phyloP scores from a whole-genome alignment of 2,329 filamentous ascomycete species.

The Periconia digitata region DNA sequence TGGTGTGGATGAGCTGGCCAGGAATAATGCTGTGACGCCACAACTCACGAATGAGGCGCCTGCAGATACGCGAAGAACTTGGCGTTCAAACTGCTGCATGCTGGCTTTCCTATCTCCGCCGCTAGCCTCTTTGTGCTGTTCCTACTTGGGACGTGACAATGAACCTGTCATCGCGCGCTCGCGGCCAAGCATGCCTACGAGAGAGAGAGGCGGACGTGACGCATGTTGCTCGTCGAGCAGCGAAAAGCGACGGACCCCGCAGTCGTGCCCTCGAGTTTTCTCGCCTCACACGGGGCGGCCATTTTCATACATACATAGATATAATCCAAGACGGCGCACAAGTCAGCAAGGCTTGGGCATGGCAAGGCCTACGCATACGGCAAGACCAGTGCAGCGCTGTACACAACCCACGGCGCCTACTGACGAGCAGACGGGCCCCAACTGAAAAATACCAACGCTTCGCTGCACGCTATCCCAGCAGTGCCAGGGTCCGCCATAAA shows the following conservation, averaged over 20 bases:
- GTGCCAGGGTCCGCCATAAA: slow-evolving; percentile 9
- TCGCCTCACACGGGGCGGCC: neutral
- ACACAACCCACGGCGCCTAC: too few relatives aligned
- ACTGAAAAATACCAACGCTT: slow-evolving; percentile 4
- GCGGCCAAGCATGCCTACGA: neutral
- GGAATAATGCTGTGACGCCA: slow-evolving; percentile 35
- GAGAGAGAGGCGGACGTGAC: neutral
- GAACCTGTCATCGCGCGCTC: neutral
- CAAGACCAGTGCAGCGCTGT: neutral
- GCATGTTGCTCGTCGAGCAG: neutral
- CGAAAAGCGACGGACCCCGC: too few relatives aligned
- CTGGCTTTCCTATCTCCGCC: slow-evolving; percentile 3
- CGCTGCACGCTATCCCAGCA: slow-evolving; percentile 14
- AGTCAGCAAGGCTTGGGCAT: neutral
- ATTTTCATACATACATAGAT: neutral
- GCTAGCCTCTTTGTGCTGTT: slow-evolving; percentile 1
- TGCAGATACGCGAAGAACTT: slow-evolving; percentile 37
- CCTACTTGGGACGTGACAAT: neutral
- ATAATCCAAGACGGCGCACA: neutral
- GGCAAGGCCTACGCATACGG: too few relatives aligned
- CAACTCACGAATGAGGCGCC: slow-evolving; percentile 25
- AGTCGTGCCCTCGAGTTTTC: neutral
- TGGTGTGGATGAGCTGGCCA: too few relatives aligned
- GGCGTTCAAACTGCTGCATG: slow-evolving; percentile 28
- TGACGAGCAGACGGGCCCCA: neutral